Evolutionary conservation across 352 stramenopile genomes (phyloP), one percentile per base, ranked within the genome.

Genomic region (Globisporangium orthogonon): DNA sequence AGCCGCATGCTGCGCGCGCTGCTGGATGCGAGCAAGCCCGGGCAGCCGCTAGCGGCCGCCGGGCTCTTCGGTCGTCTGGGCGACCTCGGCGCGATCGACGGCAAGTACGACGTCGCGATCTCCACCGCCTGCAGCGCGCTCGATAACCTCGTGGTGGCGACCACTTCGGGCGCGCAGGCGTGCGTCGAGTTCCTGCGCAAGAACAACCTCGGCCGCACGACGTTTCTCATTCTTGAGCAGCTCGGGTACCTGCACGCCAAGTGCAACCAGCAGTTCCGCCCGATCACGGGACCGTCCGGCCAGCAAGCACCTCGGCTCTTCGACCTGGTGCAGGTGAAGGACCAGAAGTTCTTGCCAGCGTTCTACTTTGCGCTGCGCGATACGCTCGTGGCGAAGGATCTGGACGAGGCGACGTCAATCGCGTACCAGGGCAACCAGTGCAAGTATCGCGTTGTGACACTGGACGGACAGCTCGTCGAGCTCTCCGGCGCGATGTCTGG

Each of bases 401-500:
- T 99, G 10, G 96, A 99, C 66, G 67, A 97, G 72, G 81, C 92
- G 39, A 80, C 96, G 2, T 58, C 66, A 7, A 94, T 95, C 33
- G 91, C 91, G 30, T 97, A 96, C 60, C 74, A 97, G 83, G 95
- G 93, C 17, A 96, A 86, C 51, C 89, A 98, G 49, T 92, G 82
- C 66, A 87, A 86, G 61, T 98, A 95, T 74, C 90, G 97, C 56
- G 96, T 99, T 15, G 98, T 99, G n/a, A 99, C 98, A 3, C 57
- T 97, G 2, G 87, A 97, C 55, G 98, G 98, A 7, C 89, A 99
- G 62, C 66, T 99, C 2, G 98, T 99, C 40, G 97, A 99, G 52
- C 95, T 95, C 43, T 98, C 89, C n/a, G 98, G 98, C 53, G 98
- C 98, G 7, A 99, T 99, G 98, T 96, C 94, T 4, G 98, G 98